A percentile compares a stretch with the other conserved stretches of the same genome.
phyloP scores from a whole-genome alignment of 805 yeast species.

The Sugiyamaella valdiviana region DNA sequence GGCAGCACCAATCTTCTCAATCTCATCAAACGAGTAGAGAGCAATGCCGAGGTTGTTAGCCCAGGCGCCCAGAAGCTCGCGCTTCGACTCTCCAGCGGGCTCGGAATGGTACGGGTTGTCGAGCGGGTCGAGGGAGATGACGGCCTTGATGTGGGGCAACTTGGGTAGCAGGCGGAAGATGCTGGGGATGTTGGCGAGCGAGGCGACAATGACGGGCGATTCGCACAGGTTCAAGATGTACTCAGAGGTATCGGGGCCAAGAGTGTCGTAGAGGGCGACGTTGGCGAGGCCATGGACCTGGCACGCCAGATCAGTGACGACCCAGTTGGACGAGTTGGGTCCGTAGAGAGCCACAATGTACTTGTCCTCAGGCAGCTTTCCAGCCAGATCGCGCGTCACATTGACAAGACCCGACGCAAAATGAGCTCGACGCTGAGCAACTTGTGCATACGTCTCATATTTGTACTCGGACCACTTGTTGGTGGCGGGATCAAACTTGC shows the following conservation, averaged over 20 bases:
- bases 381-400: constrained; percentile 3
- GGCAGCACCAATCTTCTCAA: constrained; percentile 38
- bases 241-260: constrained; percentile 54
- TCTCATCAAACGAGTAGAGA: constrained; percentile 39
- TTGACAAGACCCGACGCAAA: constrained; percentile 49
- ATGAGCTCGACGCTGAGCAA: constrained; percentile 39
- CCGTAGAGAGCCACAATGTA: constrained; percentile 24
- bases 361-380: constrained; percentile 3
- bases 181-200: constrained; percentile 45
- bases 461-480: constrained; percentile 41
- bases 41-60: constrained; percentile 30
- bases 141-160: constrained; percentile 41
- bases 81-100: constrained; percentile 25
- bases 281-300: constrained; percentile 49
- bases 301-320: constrained; percentile 61
- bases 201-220: constrained; percentile 53
- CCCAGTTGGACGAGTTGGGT: constrained; percentile 48
- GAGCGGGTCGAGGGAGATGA: constrained; percentile 51
- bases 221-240: constrained; percentile 58
- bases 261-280: constrained; percentile 51
- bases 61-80: constrained; percentile 25
- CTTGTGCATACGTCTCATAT: constrained; percentile 39
- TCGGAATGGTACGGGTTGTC: constrained; percentile 30
- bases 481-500: constrained; percentile 34
- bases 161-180: constrained; percentile 42